A percentile compares a stretch with the other conserved stretches of the same genome.
Conservation (phyloP, 306 rosid genomes). For the Cicer cuneatum region DNA sequence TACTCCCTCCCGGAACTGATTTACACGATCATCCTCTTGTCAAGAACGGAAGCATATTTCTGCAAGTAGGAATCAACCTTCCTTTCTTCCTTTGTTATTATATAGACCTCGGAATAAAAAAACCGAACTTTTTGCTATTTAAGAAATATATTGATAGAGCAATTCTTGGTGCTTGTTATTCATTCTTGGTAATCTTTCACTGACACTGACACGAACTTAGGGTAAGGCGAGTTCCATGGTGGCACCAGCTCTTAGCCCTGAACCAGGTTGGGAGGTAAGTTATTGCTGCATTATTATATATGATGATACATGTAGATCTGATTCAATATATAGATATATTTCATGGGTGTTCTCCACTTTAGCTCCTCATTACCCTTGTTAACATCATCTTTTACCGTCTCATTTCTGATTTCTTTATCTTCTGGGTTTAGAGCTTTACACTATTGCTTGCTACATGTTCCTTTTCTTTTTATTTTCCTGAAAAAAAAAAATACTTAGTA, state of each 20-base stretch:
- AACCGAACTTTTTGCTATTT: constrained; percentile 6
- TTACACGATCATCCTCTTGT: constrained; percentile 85
- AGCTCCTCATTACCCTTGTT: background rate
- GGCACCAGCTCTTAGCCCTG: constrained; percentile 85
- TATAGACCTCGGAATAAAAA: background rate
- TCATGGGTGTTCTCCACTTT: background rate
- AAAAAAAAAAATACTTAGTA: background rate
- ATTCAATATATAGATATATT: background rate
- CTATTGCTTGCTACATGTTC: constrained; percentile 7
- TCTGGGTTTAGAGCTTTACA: background rate
- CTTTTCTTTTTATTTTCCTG: background rate
- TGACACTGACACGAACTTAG: constrained; percentile 48
- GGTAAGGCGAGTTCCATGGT: constrained; percentile 98
- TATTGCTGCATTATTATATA: constrained; percentile 38
- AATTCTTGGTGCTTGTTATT: background rate
- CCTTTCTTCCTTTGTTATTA: background rate
- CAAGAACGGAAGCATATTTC: constrained; percentile 74
- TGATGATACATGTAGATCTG: constrained; percentile 8
- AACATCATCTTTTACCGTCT: background rate
- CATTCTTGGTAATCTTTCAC: constrained; percentile 16
- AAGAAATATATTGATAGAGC: background rate
- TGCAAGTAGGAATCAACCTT: constrained; percentile 71
- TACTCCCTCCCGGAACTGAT: constrained; percentile 87
- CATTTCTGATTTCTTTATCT: background rate
- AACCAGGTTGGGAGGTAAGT: constrained; percentile 95